phyloP scores from a whole-genome alignment of 2,329 filamentous ascomycete species.

The Ceratocystis diversiconidia region DNA sequence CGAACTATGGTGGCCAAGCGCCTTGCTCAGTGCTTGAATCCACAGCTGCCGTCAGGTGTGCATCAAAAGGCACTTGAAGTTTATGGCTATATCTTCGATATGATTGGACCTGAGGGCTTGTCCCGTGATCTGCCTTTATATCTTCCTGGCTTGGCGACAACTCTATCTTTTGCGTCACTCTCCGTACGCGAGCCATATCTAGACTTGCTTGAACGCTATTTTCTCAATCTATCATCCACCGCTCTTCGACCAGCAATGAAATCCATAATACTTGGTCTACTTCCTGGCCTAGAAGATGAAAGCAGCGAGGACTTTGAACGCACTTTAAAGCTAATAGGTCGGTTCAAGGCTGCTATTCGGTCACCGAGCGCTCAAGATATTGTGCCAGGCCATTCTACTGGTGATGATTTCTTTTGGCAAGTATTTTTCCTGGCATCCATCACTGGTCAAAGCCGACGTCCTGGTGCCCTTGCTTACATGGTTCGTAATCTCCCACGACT shows the following conservation, averaged over 20 bases:
- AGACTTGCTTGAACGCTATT: conserved; percentile 65
- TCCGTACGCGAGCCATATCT: conserved; percentile 79
- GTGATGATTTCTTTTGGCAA: conserved; percentile 93
- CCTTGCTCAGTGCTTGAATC: conserved; percentile 87
- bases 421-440: conserved; percentile 90
- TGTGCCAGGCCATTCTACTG: conserved; percentile 40
- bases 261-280: conserved; percentile 71
- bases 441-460: conserved; percentile 69
- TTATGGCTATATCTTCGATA: conserved; percentile 75
- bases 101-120: conserved; percentile 68
- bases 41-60: conserved; percentile 82
- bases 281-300: conserved; percentile 89
- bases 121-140: conserved; percentile 75
- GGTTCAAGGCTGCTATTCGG: conserved; percentile 56
- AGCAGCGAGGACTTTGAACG: conserved; percentile 94
- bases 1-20: conserved; percentile 76
- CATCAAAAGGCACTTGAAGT: conserved; percentile 96
- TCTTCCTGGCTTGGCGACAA: conserved; percentile 75
- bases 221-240: conserved; percentile 55
- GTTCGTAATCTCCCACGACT: conserved; percentile 61
- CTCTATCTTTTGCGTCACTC: conserved; percentile 86
- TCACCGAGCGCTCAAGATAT: conserved; percentile 31
- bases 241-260: conserved; percentile 78
- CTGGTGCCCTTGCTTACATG: conserved; percentile 79
- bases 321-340: conserved; percentile 63